These are phyloP conservation scores for Phytophthora pseudosyringae DNA, from an alignment of 352 stramenopile species.

Conservation along the genomic window DNA sequence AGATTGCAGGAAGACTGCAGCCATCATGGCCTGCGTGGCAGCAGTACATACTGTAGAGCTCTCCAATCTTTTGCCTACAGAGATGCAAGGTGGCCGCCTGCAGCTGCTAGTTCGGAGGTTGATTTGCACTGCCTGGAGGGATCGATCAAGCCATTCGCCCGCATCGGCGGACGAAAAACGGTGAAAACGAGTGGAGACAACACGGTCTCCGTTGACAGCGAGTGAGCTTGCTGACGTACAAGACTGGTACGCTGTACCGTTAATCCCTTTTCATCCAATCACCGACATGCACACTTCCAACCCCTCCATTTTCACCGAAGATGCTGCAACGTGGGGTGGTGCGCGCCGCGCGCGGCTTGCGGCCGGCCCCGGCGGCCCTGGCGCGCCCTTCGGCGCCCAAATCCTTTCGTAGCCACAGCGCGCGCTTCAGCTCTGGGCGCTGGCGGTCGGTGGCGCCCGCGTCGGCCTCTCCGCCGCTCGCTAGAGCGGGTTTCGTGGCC, in stretches of 20 bases:
- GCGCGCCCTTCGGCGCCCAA: slow-evolving; percentile 19
- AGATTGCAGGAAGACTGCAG: background rate
- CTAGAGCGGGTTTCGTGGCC: slow-evolving; percentile 41
- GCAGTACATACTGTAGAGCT: too few relatives aligned
- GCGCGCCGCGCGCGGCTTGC: slow-evolving; percentile 25
- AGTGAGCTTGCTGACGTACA: too few relatives aligned
- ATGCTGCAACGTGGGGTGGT: slow-evolving; percentile 45
- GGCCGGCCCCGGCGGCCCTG: slow-evolving; percentile 15
- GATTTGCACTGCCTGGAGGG: too few relatives aligned
- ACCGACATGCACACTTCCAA: slow-evolving; percentile 7
- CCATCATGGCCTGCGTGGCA: background rate
- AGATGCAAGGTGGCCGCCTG: too few relatives aligned
- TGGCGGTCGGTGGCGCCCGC: slow-evolving; percentile 19
- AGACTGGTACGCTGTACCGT: too few relatives aligned
- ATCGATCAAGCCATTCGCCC: too few relatives aligned
- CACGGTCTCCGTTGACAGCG: too few relatives aligned
- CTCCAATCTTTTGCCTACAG: too few relatives aligned
- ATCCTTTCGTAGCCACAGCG: background rate
- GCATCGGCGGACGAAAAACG: too few relatives aligned
- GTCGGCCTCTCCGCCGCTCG: slow-evolving; percentile 42
- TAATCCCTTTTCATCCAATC: background rate
- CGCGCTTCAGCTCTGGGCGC: slow-evolving; percentile 16
- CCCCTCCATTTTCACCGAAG: background rate
- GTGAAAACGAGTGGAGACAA: too few relatives aligned
- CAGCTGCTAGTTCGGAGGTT: too few relatives aligned